A percentile compares a stretch with the other conserved stretches of the same genome.
These are phyloP conservation scores for Tetradesmus lagerheimii DNA, from an alignment of 139 green algal species.

Conservation along the genomic window DNA sequence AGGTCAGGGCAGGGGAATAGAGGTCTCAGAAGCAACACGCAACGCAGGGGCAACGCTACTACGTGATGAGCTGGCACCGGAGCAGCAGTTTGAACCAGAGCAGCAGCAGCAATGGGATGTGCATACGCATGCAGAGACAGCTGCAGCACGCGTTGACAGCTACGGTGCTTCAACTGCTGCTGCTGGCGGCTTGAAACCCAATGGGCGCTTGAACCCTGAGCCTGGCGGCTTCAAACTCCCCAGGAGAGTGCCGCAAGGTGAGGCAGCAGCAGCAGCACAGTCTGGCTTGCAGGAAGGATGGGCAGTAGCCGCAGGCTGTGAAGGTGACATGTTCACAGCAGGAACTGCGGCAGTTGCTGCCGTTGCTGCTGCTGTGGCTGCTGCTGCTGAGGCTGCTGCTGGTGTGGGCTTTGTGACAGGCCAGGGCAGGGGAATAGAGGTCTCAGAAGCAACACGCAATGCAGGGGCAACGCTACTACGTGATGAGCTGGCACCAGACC, in stretches of 20 bases:
- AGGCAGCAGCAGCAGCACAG: not conserved
- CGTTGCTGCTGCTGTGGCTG: too few species aligned
- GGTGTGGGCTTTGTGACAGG: not conserved
- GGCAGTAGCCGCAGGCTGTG: too few species aligned
- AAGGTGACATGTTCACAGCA: not conserved
- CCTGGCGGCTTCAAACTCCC: not conserved
- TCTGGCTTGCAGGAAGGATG: too few species aligned
- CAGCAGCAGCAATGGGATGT: slow-evolving; percentile 11
- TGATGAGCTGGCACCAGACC: not conserved
- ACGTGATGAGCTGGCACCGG: not conserved
- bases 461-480: not conserved
- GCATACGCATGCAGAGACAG: not conserved
- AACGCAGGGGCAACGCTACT: not conserved
- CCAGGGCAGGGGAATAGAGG: not conserved
- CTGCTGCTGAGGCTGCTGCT: not conserved
- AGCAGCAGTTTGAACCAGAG: not conserved
- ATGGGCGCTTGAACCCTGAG: not conserved
- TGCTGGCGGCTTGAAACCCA: not conserved
- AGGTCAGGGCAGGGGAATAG: not conserved
- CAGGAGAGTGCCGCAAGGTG: not conserved
- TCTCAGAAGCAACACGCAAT: not conserved
- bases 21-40: not conserved
- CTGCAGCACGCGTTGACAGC: too few species aligned
- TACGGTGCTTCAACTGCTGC: not conserved
- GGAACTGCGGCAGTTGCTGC: not conserved